Base-by-base conservation (phyloP, 108 stramenopile species). In the Nitzschia inconspicua region DNA sequence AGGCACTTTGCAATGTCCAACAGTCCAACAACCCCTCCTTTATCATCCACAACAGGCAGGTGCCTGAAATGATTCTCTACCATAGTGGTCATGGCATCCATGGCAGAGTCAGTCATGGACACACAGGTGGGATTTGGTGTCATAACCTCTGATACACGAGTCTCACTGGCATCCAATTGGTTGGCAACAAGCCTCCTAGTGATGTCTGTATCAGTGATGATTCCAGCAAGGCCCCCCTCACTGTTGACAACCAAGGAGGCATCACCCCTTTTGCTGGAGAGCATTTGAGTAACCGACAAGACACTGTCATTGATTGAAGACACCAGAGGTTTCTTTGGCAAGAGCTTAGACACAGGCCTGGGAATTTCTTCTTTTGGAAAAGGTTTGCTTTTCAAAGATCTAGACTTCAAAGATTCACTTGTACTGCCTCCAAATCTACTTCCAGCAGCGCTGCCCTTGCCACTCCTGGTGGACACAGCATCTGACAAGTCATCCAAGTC, bases 1-100 rank as follows among this genome's bases (percentile, higher is more conserved):
- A 97, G 52, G 57, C 95, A 96, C 63, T 96, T 96, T 6, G 94
- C 95, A 53, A 97, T 96, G 65, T 95, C 95, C 48, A 97, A 75
- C 49, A 97, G 49, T 3, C 96, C 96, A 31, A 86, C 85, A 8
- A 96, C 88, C 14, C 84, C 73, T 2, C 93, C 95, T 58, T 69
- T 74, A 25, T 77, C 72, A 54, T 94, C 94, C 3, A 90, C 70
- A 24, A 97, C 96, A 34, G 96, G 96, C 35, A 97, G 72, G 63
- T 97, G 96, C 11, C 96, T 71, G 76, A 96, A 95, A 35, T 77
- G 90, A 55, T 94, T 94, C 69, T 96, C 94, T 32, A 97, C 86
- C 97, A 98, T 98, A 22, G 85, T 88, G 6, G 77, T 72, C 72
- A 98, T 66, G 1, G 95, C 96, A 44, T 97, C 96, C 66, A 96